phyloP scores from a whole-genome alignment of 306 rosid genomes.

The Medicago arabica region DNA sequence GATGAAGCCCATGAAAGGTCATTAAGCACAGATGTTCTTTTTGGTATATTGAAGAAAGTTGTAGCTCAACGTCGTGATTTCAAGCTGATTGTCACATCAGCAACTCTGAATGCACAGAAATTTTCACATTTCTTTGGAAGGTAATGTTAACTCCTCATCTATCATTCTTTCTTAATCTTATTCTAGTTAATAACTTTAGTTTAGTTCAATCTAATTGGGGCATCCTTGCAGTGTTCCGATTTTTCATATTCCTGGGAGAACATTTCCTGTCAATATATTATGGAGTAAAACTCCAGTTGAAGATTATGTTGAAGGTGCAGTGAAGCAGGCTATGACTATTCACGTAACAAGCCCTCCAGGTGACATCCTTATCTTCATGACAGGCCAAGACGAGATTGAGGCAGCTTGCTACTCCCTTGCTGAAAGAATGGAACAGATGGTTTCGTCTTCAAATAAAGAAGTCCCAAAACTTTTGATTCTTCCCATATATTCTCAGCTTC shows the following conservation, averaged over 20 bases:
- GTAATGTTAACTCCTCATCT: conserved; percentile 50
- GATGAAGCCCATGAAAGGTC: conserved; percentile 99
- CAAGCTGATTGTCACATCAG: conserved; percentile 95
- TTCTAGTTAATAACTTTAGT: conserved; percentile 23
- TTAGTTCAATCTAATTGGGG: conserved; percentile 34
- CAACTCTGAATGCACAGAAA: conserved; percentile 91
- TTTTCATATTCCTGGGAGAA: conserved; percentile 94
- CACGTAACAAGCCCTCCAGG: conserved; percentile 96
- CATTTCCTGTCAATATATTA: conserved; percentile 87
- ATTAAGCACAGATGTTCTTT: conserved; percentile 90
- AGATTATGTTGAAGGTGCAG: conserved; percentile 97
- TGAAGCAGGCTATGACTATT: conserved; percentile 99
- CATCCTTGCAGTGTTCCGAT: conserved; percentile 80
- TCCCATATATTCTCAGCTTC: conserved; percentile 97
- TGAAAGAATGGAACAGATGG: conserved; percentile 89
- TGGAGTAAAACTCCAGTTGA: conserved; percentile 94
- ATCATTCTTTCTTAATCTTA: conserved; percentile 1
- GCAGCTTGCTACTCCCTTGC: conserved; percentile 97
- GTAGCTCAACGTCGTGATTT: conserved; percentile 97
- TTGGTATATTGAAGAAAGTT: conserved; percentile 93
- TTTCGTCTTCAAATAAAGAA: conserved; percentile 68
- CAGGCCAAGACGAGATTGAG: conserved; percentile 99
- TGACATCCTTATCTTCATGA: conserved; percentile 97
- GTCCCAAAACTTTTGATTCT: conserved; percentile 93
- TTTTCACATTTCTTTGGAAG: conserved; percentile 97